Conservation (phyloP, 495 filamentous ascomycete species). For the Talaromyces thailandensis region DNA sequence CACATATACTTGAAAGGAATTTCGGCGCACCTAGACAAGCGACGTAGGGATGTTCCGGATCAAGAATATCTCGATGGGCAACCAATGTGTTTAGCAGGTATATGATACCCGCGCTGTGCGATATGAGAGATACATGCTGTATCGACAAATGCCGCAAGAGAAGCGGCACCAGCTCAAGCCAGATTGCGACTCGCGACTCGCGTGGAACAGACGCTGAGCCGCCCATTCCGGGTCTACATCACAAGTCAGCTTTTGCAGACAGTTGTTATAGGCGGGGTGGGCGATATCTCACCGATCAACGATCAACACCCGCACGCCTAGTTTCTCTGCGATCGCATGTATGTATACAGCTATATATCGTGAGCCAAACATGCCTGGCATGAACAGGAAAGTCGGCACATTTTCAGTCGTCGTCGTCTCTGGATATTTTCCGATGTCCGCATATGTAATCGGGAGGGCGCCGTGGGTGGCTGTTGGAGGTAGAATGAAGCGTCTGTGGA, state of each 20-base stretch:
- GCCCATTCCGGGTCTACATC: slow-evolving; percentile 27
- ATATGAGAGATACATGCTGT: slow-evolving; percentile 27
- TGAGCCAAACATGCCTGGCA: slow-evolving; percentile 28
- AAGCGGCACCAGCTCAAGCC: slow-evolving; percentile 33
- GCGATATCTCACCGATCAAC: slow-evolving; percentile 15
- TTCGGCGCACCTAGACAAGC: slow-evolving; percentile 24
- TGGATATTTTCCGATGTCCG: slow-evolving; percentile 13
- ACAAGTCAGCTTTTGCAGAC: neutral
- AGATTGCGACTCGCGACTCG: slow-evolving; percentile 24
- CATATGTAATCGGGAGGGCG: slow-evolving; percentile 18
- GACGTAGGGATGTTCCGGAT: slow-evolving; percentile 22
- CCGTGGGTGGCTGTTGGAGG: slow-evolving; percentile 11
- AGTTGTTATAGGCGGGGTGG: too few relatives aligned
- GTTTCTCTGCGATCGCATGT: slow-evolving; percentile 19
- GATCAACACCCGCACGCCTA: slow-evolving; percentile 20
- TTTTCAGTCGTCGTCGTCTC: neutral
- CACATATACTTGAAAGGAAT: neutral
- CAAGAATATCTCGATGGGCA: slow-evolving; percentile 25
- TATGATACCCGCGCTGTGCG: slow-evolving; percentile 38
- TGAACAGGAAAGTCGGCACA: slow-evolving; percentile 16
- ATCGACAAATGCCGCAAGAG: slow-evolving; percentile 30
- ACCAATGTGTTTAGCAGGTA: slow-evolving; percentile 36
- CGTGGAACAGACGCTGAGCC: slow-evolving; percentile 32
- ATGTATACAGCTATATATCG: slow-evolving; percentile 19
- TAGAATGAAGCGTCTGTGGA: slow-evolving; percentile 19